Evolutionary conservation across 1,139 yeast genomes (phyloP).

Genomic region (Cylindricascospora bacillispora): DNA sequence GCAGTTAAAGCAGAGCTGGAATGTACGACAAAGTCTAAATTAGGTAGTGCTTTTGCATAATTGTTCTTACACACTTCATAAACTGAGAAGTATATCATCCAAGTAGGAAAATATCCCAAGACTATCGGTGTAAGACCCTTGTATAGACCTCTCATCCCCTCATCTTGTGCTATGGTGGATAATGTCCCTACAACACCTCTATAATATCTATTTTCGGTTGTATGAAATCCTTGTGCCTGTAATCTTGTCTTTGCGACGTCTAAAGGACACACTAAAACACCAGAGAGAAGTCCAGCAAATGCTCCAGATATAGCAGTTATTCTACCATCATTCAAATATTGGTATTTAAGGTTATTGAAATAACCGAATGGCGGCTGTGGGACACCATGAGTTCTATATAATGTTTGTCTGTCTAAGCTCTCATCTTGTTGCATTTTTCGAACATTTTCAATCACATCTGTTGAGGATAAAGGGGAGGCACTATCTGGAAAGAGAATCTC

Average conservation of each 20-base stretch:
- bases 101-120: conserved; percentile 89
- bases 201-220: conserved; percentile 27
- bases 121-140: conserved; percentile 86
- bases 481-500: conserved; percentile 4
- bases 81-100: conserved; percentile 90
- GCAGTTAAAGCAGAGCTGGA: conserved; percentile 79
- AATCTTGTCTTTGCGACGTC: conserved; percentile 90
- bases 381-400: background rate
- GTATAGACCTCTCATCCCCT: conserved; percentile 74
- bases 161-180: conserved; percentile 52
- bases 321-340: conserved; percentile 29
- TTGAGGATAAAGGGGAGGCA: conserved; percentile 4
- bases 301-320: conserved; percentile 73
- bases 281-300: conserved; percentile 80
- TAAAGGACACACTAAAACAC: conserved; percentile 82
- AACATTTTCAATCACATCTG: conserved; percentile 3
- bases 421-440: background rate
- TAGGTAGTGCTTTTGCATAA: conserved; percentile 29
- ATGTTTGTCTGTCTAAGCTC: background rate
- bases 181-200: conserved; percentile 51
- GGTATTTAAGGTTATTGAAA: conserved; percentile 2
- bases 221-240: conserved; percentile 70
- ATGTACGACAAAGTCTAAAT: conserved; percentile 45
- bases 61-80: conserved; percentile 64
- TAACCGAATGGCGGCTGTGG: background rate